phyloP scores from a whole-genome alignment of 1,284 basidiomycete genomes.

The Peniophora sp. region DNA sequence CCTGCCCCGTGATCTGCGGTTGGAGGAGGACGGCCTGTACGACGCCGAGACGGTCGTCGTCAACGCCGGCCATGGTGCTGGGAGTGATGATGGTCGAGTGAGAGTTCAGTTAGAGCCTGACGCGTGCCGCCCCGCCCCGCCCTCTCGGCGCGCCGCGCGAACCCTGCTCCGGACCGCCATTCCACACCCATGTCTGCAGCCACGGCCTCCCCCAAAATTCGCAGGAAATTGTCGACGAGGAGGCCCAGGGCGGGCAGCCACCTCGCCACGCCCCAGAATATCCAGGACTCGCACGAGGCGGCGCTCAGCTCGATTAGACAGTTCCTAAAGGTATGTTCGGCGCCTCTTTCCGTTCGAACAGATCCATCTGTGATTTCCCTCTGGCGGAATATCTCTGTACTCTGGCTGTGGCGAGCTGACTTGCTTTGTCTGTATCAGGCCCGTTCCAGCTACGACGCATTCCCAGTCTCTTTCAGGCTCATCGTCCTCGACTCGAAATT shows the following conservation, averaged over 20 bases:
- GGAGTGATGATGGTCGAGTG: not conserved
- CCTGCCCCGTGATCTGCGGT: not conserved
- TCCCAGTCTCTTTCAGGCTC: constrained; percentile 92
- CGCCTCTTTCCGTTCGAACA: no score
- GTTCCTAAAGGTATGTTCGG: constrained; percentile 68
- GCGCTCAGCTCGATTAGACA: constrained; percentile 74
- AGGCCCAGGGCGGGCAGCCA: constrained; percentile 53
- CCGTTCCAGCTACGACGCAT: constrained; percentile 83
- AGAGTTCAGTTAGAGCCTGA: not conserved
- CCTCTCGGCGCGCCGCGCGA: not conserved
- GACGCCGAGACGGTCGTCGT: not conserved
- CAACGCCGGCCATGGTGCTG: not conserved
- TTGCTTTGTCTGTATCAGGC: no score
- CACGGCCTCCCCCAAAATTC: constrained; percentile 28
- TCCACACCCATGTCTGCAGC: constrained; percentile 10
- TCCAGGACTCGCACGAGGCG: constrained; percentile 60
- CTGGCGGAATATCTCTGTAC: no score
- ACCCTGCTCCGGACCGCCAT: constrained; percentile 1
- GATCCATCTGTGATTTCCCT: no score
- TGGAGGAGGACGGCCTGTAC: not conserved
- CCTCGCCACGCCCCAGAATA: constrained; percentile 41
- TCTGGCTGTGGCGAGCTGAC: no score
- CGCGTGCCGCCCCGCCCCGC: not conserved
- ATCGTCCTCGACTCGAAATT: constrained; percentile 95
- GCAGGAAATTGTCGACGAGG: constrained; percentile 32